phyloP scores from a whole-genome alignment of 208 protist species.

The Leishmania turanica region DNA sequence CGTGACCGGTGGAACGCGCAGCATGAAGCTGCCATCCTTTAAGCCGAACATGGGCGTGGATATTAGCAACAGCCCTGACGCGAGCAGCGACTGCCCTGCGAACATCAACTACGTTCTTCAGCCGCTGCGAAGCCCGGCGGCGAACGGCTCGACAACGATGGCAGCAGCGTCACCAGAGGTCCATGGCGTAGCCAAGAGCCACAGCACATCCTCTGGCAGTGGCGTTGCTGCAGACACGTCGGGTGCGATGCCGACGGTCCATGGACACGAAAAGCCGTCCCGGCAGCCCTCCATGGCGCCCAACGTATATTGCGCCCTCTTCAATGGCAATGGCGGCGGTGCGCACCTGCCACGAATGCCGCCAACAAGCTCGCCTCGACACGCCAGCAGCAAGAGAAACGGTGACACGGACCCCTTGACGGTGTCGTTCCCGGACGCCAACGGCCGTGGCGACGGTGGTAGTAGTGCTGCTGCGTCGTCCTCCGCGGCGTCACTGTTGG shows the following conservation, averaged over 20 bases:
- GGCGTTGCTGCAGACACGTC: neutral
- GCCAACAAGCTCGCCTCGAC: neutral
- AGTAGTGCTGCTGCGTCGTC: neutral
- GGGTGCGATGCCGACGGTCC: neutral
- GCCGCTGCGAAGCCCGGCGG: constrained; percentile 4
- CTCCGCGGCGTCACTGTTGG: constrained; percentile 10
- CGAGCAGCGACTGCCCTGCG: constrained; percentile 16
- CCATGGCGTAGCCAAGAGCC: neutral
- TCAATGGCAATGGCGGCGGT: neutral
- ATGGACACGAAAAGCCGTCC: neutral
- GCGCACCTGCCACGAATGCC: neutral
- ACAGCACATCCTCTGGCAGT: neutral
- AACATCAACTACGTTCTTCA: constrained; percentile 11
- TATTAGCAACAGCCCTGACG: constrained; percentile 26
- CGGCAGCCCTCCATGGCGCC: neutral
- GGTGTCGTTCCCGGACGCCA: neutral
- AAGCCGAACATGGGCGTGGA: constrained; percentile 4
- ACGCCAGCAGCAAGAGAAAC: constrained; percentile 3
- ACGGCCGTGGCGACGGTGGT: constrained; percentile 2
- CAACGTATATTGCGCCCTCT: neutral
- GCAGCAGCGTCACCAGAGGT: neutral
- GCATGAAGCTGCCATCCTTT: constrained; percentile 18
- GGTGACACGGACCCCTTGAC: neutral
- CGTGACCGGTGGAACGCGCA: constrained; percentile 3
- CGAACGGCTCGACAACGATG: neutral